Base-by-base conservation (phyloP, 768 basidiomycete species). In the Mycena floridula region DNA sequence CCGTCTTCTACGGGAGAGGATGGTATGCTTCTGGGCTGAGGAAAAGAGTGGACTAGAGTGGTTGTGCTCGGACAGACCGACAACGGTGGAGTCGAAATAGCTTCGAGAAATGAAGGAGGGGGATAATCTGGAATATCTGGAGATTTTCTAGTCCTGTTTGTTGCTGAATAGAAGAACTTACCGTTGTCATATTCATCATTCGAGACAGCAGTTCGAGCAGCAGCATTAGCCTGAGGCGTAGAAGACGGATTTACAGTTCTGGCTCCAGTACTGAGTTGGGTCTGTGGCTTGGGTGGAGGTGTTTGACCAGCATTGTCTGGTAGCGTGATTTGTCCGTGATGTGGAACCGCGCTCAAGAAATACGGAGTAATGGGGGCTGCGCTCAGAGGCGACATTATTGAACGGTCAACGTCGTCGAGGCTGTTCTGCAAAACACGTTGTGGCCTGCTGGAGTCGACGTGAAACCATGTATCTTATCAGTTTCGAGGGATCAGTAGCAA, bases 91-190 rank as follows among this genome's bases (percentile, higher is more conserved):
- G 72, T 69, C 7, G 69, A 72, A 27, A 74, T 77, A 4, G 82
- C 82, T 60, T 89, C 86, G 48, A 79, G 78, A 52, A 87, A 85
- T 11, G 84, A 77, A 22, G 87, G 86, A 11, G 87, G 87, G 6
- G 82, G 83, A 55, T 83, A 84, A 56, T 85, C 75, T 22, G 80
- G 76, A 38, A 69, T 63, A 23, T 51, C 50, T 55, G 47, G 30
- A 38, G 51, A 52, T 24, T 37, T 42, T 45, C 39, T 28, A 21
- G 4, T 23, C 16, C 32, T 15, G 30, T 20, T 35, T 45, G 61
- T 54, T 45, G 67, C 68, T 45, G 18, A 23, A 9, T 27, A 3
- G 25, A 21, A n/a, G 5, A n/a, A n/a, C 40, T 43, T 35, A 43
- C 46, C 46, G 25, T 47, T 37, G 9, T 28, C 26, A n/a, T 43